A percentile compares a stretch with the other conserved stretches of the same genome.
phyloP scores from a whole-genome alignment of 768 basidiomycete species.

The Boletus patriciae region DNA sequence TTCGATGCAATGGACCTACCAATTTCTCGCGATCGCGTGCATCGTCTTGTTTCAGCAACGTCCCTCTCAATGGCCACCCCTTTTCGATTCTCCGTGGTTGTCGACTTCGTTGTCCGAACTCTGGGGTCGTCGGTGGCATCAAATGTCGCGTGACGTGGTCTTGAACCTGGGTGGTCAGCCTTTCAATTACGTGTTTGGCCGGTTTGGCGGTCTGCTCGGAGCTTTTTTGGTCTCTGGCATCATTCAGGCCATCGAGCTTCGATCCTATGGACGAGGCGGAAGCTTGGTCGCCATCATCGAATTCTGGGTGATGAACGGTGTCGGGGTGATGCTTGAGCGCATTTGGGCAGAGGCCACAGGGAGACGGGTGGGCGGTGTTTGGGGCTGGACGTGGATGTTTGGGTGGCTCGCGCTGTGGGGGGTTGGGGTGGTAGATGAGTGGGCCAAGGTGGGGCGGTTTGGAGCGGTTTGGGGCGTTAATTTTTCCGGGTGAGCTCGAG shows the following conservation, averaged over 20 bases:
- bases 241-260: slow-evolving; percentile 54
- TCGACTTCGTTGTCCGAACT: no score
- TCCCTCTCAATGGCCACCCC: slow-evolving; percentile 59
- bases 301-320: no score
- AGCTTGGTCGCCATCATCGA: slow-evolving; percentile 42
- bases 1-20: slow-evolving; percentile 44
- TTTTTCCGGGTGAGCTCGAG: no score
- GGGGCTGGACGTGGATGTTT: slow-evolving; percentile 62
- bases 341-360: slow-evolving; percentile 42
- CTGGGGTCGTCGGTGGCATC: slow-evolving; percentile 69
- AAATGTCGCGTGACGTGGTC: slow-evolving; percentile 60
- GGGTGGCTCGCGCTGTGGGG: slow-evolving; percentile 52
- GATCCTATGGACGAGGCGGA: slow-evolving; percentile 31
- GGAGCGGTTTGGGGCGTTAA: no score
- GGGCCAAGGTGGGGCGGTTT: slow-evolving; percentile 20
- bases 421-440: slow-evolving; percentile 45
- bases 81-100: slow-evolving; percentile 57
- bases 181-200: slow-evolving; percentile 45
- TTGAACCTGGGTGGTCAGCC: slow-evolving; percentile 50
- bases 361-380: no score
- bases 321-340: slow-evolving; percentile 47
- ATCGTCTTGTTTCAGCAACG: slow-evolving; percentile 47
- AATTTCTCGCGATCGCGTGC: slow-evolving; percentile 42
- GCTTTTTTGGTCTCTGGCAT: slow-evolving; percentile 59
- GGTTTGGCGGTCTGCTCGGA: slow-evolving; percentile 50